Evolutionary conservation across 495 filamentous ascomycete genomes (phyloP).

Genomic region (Xanthoparmelia taractica): DNA sequence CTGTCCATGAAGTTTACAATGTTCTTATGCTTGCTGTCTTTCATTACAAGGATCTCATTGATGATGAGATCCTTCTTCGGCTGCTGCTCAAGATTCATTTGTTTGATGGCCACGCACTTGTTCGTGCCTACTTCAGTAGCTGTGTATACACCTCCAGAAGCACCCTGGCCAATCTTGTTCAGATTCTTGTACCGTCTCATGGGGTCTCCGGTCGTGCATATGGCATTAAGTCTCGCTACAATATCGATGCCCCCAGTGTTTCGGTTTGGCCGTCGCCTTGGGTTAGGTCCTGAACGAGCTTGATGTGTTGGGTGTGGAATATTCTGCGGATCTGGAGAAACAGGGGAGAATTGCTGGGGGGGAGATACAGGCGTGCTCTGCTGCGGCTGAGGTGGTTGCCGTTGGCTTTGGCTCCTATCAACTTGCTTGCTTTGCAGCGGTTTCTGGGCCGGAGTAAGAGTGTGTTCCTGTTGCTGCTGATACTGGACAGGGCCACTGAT

Average conservation of each 20-base stretch:
- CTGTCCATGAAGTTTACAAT: conserved; percentile 99
- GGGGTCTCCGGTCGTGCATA: conserved; percentile 84
- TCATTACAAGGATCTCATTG: conserved; percentile 98
- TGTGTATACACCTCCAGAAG: conserved; percentile 91
- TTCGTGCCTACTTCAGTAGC: conserved; percentile 79
- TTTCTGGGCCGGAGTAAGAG: conserved; percentile 66
- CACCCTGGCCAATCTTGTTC: conserved; percentile 95
- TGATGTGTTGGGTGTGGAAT: conserved; percentile 43
- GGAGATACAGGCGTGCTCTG: conserved; percentile 35
- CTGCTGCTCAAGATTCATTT: conserved; percentile 98
- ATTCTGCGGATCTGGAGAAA: conserved; percentile 47
- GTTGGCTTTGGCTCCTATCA: conserved; percentile 60
- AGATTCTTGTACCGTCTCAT: conserved; percentile 77
- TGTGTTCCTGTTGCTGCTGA: conserved; percentile 79
- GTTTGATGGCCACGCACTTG: conserved; percentile 92
- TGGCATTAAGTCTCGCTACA: conserved; percentile 69
- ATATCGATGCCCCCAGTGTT: conserved; percentile 67
- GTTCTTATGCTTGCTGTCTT: conserved; percentile 95
- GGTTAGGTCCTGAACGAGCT: conserved; percentile 43
- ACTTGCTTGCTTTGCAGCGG: conserved; percentile 48
- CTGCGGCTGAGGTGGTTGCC: conserved; percentile 33
- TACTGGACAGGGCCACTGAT: conserved; percentile 49
- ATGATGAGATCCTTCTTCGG: conserved; percentile 99
- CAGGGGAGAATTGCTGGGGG: conserved; percentile 41
- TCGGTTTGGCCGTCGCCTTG: conserved; percentile 63